phyloP scores from a whole-genome alignment of 192 early-diverging fungal species.

The Cetraspora pellucida region DNA sequence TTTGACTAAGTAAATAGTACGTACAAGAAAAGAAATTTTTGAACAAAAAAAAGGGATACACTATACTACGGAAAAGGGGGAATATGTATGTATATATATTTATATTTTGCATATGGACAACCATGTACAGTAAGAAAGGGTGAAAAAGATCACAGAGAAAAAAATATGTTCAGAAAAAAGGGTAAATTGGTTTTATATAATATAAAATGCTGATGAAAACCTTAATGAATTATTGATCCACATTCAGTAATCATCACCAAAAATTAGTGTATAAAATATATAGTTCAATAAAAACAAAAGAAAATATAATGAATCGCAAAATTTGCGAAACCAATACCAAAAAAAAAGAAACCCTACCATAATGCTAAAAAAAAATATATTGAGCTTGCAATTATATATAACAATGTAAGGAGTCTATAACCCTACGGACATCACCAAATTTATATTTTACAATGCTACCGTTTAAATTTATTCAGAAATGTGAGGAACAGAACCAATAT shows the following conservation, averaged over 20 bases:
- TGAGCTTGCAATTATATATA: constrained; percentile 8
- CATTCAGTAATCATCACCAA: not conserved
- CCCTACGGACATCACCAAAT: constrained; percentile 11
- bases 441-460: not conserved
- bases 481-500: not conserved
- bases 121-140: constrained; percentile 17
- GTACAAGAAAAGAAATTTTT: constrained; percentile 14
- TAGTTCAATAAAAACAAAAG: not conserved
- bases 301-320: not conserved
- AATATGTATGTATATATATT: constrained; percentile 11
- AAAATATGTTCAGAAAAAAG: constrained; percentile 22
- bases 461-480: constrained; percentile 1
- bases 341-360: constrained; percentile 8
- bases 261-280: constrained; percentile 5
- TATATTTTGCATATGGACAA: not conserved
- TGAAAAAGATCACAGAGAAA: constrained; percentile 14
- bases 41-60: not conserved
- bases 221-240: not conserved
- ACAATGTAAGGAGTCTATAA: not conserved
- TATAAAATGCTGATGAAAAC: not conserved
- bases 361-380: not conserved
- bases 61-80: constrained; percentile 3
- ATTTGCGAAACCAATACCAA: not conserved
- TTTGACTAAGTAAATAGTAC: not conserved
- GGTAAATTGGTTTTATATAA: constrained; percentile 8